Base-by-base conservation (phyloP, 2,329 filamentous ascomycete species). In the Blumeria graminis region DNA sequence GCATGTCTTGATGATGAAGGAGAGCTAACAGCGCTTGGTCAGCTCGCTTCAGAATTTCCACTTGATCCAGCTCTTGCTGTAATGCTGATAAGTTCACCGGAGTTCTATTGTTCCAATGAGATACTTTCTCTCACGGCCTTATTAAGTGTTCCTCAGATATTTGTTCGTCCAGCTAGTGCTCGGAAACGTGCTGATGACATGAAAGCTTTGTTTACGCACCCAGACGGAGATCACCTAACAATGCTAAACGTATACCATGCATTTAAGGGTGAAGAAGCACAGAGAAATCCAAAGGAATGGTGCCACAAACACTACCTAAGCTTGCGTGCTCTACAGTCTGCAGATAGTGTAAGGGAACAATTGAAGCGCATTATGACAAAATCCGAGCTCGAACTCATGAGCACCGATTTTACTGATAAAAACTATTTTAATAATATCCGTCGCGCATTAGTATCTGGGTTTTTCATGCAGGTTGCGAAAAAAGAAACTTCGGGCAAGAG, bases 401-500 rank as follows among this genome's bases (percentile, higher is more conserved):
- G 85, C 55, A 96, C 90, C 0, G 78, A 84, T 0, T 96, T 94
- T 66, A 84, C 89, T 64, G 82, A 96, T 71, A 94, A 94, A 74
- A 86, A 93, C 66, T 98, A 98, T 74, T 98, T 96, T 71, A 87
- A 81, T 68, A 98, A 98, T 69, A 98, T 98, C 65, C 85, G 90
- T 48, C 82, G 88, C 39, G 90, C 92, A 8, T 76, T 98, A 13
- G 83, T 95, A 11, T 78, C 89, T 0, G 92, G 93, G 36, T 98
- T 98, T 76, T 98, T 98, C 76, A 98, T 98, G 92, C 92, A 98
- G 69, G 86, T 96, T 22, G 93, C 92, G 58, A 95, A 94, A 80
- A 87, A 84, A 67, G 88, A 96, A 66, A 80, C 78, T 55, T 82
- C 78, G 34, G 85, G 86, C 66, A 96, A 96, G 75, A 79, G 86